Evolutionary conservation across 2,329 filamentous ascomycete genomes (phyloP).

Genomic region (Arthrinium puccinioides): DNA sequence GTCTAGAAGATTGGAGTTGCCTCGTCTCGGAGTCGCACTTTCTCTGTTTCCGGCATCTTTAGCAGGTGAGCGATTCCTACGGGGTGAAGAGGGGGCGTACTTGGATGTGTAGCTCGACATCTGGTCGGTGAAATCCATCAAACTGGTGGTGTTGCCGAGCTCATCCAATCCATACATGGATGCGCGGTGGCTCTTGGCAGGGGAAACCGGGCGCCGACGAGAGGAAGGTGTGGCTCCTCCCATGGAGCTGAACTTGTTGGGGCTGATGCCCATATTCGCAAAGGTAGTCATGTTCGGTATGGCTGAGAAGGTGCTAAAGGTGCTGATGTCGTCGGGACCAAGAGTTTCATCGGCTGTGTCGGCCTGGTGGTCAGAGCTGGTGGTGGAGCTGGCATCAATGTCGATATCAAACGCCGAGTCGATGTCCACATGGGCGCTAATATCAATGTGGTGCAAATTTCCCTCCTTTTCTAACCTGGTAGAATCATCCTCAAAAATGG

Average conservation of each 20-base stretch:
- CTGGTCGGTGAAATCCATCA: slow-evolving; percentile 85
- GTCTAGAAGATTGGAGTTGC: slow-evolving; percentile 68
- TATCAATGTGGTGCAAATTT: too few species aligned
- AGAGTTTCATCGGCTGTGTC: slow-evolving; percentile 28
- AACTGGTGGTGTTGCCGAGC: slow-evolving; percentile 59
- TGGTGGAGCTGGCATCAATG: slow-evolving; percentile 10
- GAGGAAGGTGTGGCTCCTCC: slow-evolving; percentile 28
- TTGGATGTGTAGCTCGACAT: slow-evolving; percentile 23
- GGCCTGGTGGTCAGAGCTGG: slow-evolving; percentile 9
- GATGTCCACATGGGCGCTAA: too few species aligned
- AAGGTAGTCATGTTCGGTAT: slow-evolving; percentile 83
- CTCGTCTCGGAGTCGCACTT: slow-evolving; percentile 39
- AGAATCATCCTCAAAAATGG: slow-evolving; percentile 51
- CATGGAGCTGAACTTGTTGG: slow-evolving; percentile 41
- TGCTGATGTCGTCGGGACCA: slow-evolving; percentile 66
- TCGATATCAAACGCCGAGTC: slow-evolving; percentile 28
- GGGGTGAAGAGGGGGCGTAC: slow-evolving; percentile 30
- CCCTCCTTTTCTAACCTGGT: slow-evolving; percentile 1
- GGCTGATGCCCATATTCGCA: slow-evolving; percentile 62
- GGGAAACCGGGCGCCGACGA: slow-evolving; percentile 25
- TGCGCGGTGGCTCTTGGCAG: slow-evolving; percentile 27
- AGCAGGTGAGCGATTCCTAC: slow-evolving; percentile 38
- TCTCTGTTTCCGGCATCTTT: slow-evolving; percentile 18
- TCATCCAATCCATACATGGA: slow-evolving; percentile 33
- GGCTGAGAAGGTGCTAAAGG: slow-evolving; percentile 85